Evolutionary conservation across 2,329 filamentous ascomycete species (phyloP).

Genomic region (Salinomyces thailandicus): DNA sequence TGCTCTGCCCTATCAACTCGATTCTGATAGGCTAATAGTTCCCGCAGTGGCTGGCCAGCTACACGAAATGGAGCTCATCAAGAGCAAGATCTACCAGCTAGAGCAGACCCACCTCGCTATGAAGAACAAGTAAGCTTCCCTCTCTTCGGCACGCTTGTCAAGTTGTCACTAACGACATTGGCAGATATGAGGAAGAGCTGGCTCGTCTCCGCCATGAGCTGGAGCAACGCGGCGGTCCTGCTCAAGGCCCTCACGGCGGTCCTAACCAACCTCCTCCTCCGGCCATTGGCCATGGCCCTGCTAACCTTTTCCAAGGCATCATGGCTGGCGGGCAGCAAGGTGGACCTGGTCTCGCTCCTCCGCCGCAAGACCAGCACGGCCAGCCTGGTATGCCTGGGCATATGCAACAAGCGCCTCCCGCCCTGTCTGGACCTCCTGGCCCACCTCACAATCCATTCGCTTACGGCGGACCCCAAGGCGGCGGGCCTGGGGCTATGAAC

Average conservation of each 20-base stretch:
- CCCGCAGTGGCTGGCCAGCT: conserved; percentile 72
- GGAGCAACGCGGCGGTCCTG: conserved; percentile 55
- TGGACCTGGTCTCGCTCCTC: conserved; percentile 69
- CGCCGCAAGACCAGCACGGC: conserved; percentile 47
- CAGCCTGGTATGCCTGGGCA: conserved; percentile 47
- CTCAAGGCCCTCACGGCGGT: conserved; percentile 58
- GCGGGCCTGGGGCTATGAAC: conserved; percentile 41
- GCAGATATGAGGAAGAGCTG: conserved; percentile 89
- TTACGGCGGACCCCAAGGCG: conserved; percentile 47
- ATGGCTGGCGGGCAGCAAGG: conserved; percentile 69
- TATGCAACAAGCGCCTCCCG: conserved; percentile 67
- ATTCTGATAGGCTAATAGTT: conserved; percentile 2
- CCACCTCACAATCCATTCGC: conserved; percentile 60
- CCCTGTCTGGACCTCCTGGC: conserved; percentile 45
- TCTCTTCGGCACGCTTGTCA: conserved; percentile 1
- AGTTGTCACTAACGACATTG: too few relatives aligned
- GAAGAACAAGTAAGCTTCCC: conserved; percentile 69
- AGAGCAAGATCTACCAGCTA: conserved; percentile 85
- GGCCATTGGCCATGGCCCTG: conserved; percentile 73
- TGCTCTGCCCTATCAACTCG: too few relatives aligned
- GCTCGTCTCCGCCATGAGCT: conserved; percentile 77
- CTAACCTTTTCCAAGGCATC: conserved; percentile 87
- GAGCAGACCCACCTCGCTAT: conserved; percentile 81
- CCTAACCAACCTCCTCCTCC: conserved; percentile 77
- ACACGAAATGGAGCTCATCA: conserved; percentile 87